Evolutionary conservation across 208 protist genomes (phyloP).

Genomic region (Wallacemonas sp.): DNA sequence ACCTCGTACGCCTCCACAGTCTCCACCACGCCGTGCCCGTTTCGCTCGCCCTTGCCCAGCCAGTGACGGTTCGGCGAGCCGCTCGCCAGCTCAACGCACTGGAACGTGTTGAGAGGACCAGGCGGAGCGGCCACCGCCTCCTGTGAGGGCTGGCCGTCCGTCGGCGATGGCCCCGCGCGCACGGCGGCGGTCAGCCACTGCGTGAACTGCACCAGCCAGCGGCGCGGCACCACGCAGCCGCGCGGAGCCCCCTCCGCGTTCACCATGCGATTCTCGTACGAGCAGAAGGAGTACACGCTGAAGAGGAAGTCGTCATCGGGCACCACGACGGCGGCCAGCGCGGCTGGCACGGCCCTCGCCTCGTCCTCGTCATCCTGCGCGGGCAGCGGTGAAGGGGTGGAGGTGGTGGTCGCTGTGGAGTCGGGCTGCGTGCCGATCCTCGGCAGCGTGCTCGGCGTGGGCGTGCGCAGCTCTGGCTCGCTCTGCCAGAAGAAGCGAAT

Average conservation of each 20-base stretch:
- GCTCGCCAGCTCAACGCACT: slow-evolving; percentile 34
- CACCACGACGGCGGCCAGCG: slow-evolving; percentile 1
- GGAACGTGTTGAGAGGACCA: slow-evolving; percentile 68
- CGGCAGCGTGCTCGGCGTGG: neutral
- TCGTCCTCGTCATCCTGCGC: neutral
- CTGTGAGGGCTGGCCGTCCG: neutral
- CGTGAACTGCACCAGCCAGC: slow-evolving; percentile 58
- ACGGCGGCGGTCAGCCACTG: slow-evolving; percentile 29
- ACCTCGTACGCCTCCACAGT: slow-evolving; percentile 41
- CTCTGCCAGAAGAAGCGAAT: slow-evolving; percentile 44
- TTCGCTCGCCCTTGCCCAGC: slow-evolving; percentile 19
- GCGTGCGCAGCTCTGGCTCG: slow-evolving; percentile 17
- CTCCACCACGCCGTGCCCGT: slow-evolving; percentile 18
- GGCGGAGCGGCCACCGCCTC: slow-evolving; percentile 22
- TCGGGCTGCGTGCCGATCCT: neutral
- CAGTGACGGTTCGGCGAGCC: slow-evolving; percentile 46
- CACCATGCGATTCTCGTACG: slow-evolving; percentile 42
- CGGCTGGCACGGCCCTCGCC: neutral
- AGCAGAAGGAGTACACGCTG: slow-evolving; percentile 55
- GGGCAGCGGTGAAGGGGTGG: neutral
- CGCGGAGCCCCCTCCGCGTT: slow-evolving; percentile 35
- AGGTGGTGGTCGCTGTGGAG: neutral
- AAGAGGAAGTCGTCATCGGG: slow-evolving; percentile 47
- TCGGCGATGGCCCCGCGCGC: neutral
- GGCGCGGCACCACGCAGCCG: slow-evolving; percentile 56